phyloP scores from a whole-genome alignment of 2,329 filamentous ascomycete genomes.

The Colletotrichum nymphaeae region DNA sequence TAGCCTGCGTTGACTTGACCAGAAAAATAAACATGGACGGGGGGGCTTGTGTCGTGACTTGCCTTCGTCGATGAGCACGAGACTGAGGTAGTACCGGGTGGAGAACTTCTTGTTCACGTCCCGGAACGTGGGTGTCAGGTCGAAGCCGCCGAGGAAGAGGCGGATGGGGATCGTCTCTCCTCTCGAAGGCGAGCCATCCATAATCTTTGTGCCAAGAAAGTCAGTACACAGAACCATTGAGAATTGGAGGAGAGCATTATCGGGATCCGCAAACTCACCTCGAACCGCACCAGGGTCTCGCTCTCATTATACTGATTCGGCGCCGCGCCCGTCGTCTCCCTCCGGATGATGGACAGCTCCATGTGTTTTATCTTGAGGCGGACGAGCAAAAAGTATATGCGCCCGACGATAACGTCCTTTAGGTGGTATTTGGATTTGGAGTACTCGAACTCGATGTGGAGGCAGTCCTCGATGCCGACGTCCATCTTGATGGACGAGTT shows the following conservation, averaged over 20 bases:
- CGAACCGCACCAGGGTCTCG: slow-evolving; percentile 96
- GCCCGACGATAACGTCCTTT: slow-evolving; percentile 97
- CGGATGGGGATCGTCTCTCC: slow-evolving; percentile 96
- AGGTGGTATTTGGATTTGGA: slow-evolving; percentile 99
- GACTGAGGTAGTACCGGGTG: slow-evolving; percentile 94
- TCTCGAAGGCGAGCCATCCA: slow-evolving; percentile 98
- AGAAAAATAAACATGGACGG: too few relatives aligned
- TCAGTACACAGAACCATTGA: slow-evolving; percentile 12
- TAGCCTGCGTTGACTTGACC: neutral
- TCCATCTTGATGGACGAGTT: slow-evolving; percentile 99
- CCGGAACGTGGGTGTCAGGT: slow-evolving; percentile 96
- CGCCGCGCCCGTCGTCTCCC: slow-evolving; percentile 95
- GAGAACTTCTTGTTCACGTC: slow-evolving; percentile 99
- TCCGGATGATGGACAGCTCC: slow-evolving; percentile 96
- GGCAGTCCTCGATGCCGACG: slow-evolving; percentile 97
- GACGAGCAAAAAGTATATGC: slow-evolving; percentile 98
- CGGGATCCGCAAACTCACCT: slow-evolving; percentile 64
- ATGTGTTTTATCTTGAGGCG: slow-evolving; percentile 99
- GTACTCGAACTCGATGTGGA: slow-evolving; percentile 99
- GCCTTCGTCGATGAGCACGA: slow-evolving; percentile 97
- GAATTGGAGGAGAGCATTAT: neutral
- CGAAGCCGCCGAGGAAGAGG: slow-evolving; percentile 96
- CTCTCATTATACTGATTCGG: slow-evolving; percentile 99
- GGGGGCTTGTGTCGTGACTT: slow-evolving; percentile 39
- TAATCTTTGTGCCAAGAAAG: slow-evolving; percentile 70